Evolutionary conservation across 257 asterid genomes (phyloP).

Genomic region (Sherardia arvensis): DNA sequence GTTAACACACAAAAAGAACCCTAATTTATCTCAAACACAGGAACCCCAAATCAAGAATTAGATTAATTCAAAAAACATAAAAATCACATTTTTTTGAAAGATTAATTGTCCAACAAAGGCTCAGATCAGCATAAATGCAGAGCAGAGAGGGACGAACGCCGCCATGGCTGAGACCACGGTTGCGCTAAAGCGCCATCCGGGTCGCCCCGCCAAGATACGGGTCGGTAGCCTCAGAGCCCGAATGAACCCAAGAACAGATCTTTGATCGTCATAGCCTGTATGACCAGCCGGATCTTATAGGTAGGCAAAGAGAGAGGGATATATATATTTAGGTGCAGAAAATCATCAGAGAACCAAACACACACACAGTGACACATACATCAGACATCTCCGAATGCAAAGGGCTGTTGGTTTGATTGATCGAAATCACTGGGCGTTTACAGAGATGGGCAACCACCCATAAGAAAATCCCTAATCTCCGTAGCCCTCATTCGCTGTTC

Average conservation of each 20-base stretch:
- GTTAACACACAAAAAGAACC: too few species aligned
- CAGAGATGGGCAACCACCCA: constrained; percentile 16
- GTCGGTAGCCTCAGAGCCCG: constrained; percentile 10
- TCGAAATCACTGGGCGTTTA: constrained; percentile 6
- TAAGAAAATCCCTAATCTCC: constrained; percentile 1
- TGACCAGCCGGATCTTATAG: background rate
- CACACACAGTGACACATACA: too few species aligned
- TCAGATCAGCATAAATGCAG: constrained; percentile 2
- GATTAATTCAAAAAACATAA: background rate
- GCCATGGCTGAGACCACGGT: constrained; percentile 17
- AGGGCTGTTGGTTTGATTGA: constrained; percentile 6
- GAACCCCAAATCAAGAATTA: too few species aligned
- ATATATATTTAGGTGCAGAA: too few species aligned
- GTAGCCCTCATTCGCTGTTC: constrained; percentile 1
- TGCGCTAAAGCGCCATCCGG: background rate
- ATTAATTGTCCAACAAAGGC: background rate
- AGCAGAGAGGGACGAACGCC: constrained; percentile 6
- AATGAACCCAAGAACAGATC: background rate
- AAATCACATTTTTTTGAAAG: too few species aligned
- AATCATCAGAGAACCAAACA: too few species aligned
- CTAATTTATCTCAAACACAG: too few species aligned
- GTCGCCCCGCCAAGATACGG: constrained; percentile 25
- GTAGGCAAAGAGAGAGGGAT: too few species aligned
- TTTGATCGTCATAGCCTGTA: constrained; percentile 12
- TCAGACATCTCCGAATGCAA: too few species aligned